Evolutionary conservation across 1,284 basidiomycete species (phyloP).

Genomic region (Heliocybe sulcata): DNA sequence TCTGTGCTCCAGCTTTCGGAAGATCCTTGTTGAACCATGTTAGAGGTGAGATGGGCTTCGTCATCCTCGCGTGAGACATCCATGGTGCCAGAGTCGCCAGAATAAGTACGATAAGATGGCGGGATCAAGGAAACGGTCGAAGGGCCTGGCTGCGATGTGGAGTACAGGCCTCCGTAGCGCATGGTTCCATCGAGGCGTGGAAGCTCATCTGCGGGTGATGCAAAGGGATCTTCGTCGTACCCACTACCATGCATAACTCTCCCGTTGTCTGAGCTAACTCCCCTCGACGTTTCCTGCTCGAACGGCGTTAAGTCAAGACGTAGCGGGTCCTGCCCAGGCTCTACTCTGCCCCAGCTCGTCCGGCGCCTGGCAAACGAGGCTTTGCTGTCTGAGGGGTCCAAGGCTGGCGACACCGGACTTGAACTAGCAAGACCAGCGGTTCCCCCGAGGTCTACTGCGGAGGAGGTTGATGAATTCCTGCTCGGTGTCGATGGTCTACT

Average conservation of each 20-base stretch:
- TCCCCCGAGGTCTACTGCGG: conserved; percentile 47
- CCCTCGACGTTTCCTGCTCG: conserved; percentile 9
- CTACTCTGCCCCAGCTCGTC: conserved; percentile 46
- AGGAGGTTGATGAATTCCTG: conserved; percentile 36
- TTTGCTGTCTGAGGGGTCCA: conserved; percentile 34
- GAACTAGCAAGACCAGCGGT: conserved; percentile 34
- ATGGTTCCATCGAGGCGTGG: not conserved
- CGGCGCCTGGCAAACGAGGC: conserved; percentile 38
- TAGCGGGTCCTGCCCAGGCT: conserved; percentile 36
- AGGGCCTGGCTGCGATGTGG: conserved; percentile 32
- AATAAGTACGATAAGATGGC: conserved; percentile 6
- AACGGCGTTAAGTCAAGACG: conserved; percentile 21
- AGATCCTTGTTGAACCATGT: conserved; percentile 2
- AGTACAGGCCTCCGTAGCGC: conserved; percentile 24
- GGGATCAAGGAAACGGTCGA: conserved; percentile 45
- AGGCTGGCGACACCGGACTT: conserved; percentile 41
- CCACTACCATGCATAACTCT: not conserved
- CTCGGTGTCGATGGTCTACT: conserved; percentile 4
- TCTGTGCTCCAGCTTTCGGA: not conserved
- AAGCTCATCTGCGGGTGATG: conserved; percentile 26
- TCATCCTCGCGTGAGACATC: conserved; percentile 21
- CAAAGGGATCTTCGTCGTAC: conserved; percentile 39
- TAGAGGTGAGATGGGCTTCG: conserved; percentile 5
- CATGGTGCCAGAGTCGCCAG: conserved; percentile 23
- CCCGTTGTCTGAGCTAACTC: conserved; percentile 16